Evolutionary conservation across 2,329 filamentous ascomycete genomes (phyloP).

Genomic region (Pseudogymnoascus sp.): DNA sequence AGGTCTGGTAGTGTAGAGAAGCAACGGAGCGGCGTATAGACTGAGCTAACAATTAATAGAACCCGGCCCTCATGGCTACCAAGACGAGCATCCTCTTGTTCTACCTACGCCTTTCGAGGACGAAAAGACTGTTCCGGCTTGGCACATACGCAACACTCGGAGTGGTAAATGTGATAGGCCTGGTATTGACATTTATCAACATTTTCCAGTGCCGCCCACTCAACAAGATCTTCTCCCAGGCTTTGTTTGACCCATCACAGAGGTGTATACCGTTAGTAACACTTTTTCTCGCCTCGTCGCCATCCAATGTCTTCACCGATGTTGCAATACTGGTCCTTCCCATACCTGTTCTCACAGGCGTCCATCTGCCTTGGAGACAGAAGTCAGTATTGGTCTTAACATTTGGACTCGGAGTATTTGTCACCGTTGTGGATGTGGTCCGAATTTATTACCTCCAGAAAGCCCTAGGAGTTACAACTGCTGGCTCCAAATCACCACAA

Average conservation of each 20-base stretch:
- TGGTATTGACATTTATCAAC: constrained; percentile 73
- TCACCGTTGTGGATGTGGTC: constrained; percentile 76
- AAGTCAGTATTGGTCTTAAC: constrained; percentile 80
- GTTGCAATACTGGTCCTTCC: constrained; percentile 76
- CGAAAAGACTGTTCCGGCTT: constrained; percentile 64
- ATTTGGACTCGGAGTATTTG: constrained; percentile 77
- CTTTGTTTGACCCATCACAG: neutral
- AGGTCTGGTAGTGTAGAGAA: neutral
- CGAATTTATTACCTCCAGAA: constrained; percentile 78
- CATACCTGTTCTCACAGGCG: constrained; percentile 74
- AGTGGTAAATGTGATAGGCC: constrained; percentile 68
- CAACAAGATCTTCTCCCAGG: constrained; percentile 50
- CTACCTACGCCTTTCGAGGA: constrained; percentile 70
- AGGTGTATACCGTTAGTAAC: constrained; percentile 39
- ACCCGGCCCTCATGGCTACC: constrained; percentile 77
- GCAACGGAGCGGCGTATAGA: neutral
- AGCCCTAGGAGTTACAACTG: constrained; percentile 2
- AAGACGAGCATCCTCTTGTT: constrained; percentile 85
- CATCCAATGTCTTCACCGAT: constrained; percentile 84
- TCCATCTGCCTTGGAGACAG: constrained; percentile 72
- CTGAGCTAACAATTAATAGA: constrained; percentile 37
- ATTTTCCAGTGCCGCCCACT: constrained; percentile 75
- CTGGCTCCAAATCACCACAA: neutral
- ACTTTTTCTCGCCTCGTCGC: constrained; percentile 63
- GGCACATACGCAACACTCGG: constrained; percentile 68